Base-by-base conservation (phyloP, 768 basidiomycete species). In the Boletellus sp. region DNA sequence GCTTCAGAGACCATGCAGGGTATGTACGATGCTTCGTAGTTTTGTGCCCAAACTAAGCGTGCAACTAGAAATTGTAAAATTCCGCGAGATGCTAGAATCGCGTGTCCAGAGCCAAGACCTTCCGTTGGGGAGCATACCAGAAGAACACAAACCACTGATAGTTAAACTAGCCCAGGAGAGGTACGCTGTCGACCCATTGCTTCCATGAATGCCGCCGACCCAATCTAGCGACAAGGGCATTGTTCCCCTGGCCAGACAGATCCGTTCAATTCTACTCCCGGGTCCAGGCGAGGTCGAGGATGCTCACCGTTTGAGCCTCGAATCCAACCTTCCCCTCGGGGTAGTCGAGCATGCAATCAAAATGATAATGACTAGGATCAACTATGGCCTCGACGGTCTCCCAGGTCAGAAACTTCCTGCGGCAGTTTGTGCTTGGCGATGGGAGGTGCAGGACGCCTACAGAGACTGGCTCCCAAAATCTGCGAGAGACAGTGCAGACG, bases 111-210 rank as follows among this genome's bases (percentile, higher is more conserved):
- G 66, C 13, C 66, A 75, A 44, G 74, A 77, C 16, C 66, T 74
- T 1, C 76, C 83, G n/a, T 67, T 94, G 24, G 63, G 62, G 8
- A 63, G 60, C 6, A 78, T 93, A 43, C 85, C 91, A 1, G 78
- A 84, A 4, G 80, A 86, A 52, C 76, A 92, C 63, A 76, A 71
- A 54, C 80, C 89, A 1, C 70, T 94, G 22, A 79, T 95, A 57
- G 91, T 83, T 6, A 92, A 93, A 66, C 68, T 93, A 35, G 81
- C 81, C 1, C 87, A 92, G 55, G 93, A 95, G 70, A 93, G 91
- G 93, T 91, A 73, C 48, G 42, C 26, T 46, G 36, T 53, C 4
- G 23, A 22, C 36, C 11, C 19, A 28, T 8, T 22, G 19, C 28
- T 49, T 45, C 24, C 8, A 11, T 36, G 51, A 44, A 54, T 33